These are phyloP conservation scores for Camillea tinctor DNA, from an alignment of 2,329 filamentous ascomycete genomes.

Conservation along the genomic window DNA sequence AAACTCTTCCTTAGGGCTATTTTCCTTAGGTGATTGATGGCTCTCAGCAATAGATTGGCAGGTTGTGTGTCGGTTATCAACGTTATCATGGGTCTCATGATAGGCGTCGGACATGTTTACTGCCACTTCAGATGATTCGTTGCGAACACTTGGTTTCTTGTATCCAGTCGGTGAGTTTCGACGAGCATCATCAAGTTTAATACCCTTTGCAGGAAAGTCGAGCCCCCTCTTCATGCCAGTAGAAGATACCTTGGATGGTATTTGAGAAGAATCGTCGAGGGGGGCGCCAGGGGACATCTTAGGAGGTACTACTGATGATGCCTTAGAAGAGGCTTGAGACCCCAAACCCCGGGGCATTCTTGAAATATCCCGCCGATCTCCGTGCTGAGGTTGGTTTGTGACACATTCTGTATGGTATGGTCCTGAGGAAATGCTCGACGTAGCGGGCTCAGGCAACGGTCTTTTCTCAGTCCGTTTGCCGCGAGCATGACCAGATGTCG, in stretches of 20 bases:
- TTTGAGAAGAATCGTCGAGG: not conserved
- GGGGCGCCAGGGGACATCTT: not conserved
- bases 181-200: not conserved
- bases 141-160: slow-evolving; percentile 1
- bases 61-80: not conserved
- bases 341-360: not conserved
- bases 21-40: slow-evolving; percentile 32
- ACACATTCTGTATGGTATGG: not conserved
- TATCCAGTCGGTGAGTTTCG: not conserved
- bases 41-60: not conserved
- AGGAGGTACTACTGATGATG: not conserved
- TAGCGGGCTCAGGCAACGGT: not conserved
- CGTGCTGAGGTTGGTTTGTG: not conserved
- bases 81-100: not conserved
- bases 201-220: not conserved
- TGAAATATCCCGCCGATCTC: not conserved
- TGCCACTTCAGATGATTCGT: not conserved
- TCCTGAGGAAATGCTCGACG: not conserved
- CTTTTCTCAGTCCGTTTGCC: not conserved
- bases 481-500: not conserved
- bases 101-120: not conserved
- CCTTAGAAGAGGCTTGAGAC: not conserved
- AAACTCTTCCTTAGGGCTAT: not conserved
- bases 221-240: not conserved
- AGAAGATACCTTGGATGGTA: not conserved